Conservation (phyloP, 2,329 filamentous ascomycete species). For the Escovopsis sp. region DNA sequence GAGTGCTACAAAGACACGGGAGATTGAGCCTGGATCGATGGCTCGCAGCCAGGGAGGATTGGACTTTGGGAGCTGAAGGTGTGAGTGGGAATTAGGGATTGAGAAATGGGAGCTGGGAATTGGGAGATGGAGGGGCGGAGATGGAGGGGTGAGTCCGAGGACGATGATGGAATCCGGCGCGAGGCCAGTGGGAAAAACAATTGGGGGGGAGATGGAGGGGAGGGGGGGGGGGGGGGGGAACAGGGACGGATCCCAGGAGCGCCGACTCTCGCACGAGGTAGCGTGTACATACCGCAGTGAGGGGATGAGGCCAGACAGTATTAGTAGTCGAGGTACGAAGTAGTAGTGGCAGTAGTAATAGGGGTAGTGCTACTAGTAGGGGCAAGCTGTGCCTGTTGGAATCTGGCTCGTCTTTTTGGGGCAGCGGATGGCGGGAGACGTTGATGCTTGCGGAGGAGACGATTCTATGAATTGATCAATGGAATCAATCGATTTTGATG, state of each 20-base stretch:
- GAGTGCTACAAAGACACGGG: conserved; percentile 1
- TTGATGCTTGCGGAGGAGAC: neutral
- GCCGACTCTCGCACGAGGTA: neutral
- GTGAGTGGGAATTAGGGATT: neutral
- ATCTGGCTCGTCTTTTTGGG: neutral
- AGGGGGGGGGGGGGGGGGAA: conserved; percentile 1
- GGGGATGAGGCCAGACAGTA: conserved; percentile 3
- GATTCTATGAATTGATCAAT: no score
- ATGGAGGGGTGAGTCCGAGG: conserved; percentile 2
- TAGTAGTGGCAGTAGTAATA: no score
- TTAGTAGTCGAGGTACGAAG: no score
- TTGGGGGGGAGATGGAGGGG: conserved; percentile 3
- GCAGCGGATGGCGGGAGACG: neutral
- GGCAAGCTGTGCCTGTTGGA: conserved; percentile 1
- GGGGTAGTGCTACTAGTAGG: no score
- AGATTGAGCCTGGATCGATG: conserved; percentile 1
- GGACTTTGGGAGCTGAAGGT: neutral
- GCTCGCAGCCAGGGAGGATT: neutral
- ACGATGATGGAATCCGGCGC: neutral
- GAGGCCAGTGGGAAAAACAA: conserved; percentile 3
- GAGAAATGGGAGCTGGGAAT: conserved; percentile 5
- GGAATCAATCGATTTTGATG: conserved; percentile 1
- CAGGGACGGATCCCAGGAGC: conserved; percentile 15
- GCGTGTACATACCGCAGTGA: conserved; percentile 6
- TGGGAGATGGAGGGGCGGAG: conserved; percentile 2